These are phyloP conservation scores for Suillus ampliporus DNA, from an alignment of 768 basidiomycete genomes.

Conservation along the genomic window DNA sequence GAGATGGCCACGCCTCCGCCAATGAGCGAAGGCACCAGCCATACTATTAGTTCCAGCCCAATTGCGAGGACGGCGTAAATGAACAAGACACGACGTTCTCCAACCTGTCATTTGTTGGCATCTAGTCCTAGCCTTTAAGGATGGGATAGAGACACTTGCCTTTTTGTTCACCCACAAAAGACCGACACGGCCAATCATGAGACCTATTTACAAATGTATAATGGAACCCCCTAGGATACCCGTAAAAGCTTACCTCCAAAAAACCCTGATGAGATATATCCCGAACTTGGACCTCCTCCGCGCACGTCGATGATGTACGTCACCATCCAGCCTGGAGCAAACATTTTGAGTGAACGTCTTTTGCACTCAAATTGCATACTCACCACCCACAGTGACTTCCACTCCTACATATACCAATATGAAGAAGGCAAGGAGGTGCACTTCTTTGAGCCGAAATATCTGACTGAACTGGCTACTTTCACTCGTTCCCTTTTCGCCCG, in stretches of 20 bases:
- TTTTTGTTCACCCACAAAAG: constrained; percentile 36
- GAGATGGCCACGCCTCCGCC: constrained; percentile 69
- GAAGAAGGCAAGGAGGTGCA: constrained; percentile 54
- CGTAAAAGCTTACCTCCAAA: constrained; percentile 27
- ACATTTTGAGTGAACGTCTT: too few species aligned
- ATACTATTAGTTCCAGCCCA: constrained; percentile 67
- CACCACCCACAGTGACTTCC: constrained; percentile 57
- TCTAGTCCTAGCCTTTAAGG: background rate
- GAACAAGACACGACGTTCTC: constrained; percentile 36
- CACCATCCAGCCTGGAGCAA: constrained; percentile 66
- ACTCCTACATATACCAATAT: constrained; percentile 54
- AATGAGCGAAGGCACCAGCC: constrained; percentile 71
- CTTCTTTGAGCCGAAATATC: constrained; percentile 46
- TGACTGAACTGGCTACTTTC: constrained; percentile 51
- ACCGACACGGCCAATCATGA: constrained; percentile 36
- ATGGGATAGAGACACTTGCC: constrained; percentile 17
- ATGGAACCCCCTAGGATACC: background rate
- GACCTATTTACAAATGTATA: constrained; percentile 18
- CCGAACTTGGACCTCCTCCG: constrained; percentile 49
- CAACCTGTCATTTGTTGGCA: constrained; percentile 26
- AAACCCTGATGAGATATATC: constrained; percentile 53
- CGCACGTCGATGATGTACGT: constrained; percentile 55
- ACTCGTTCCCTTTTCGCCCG: constrained; percentile 25
- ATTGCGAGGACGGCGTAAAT: constrained; percentile 38
- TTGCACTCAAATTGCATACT: background rate